Percentiles rank a stretch among this genome's conserved stretches.
These are phyloP conservation scores for Plenodomus biglobosus DNA, from an alignment of 2,329 filamentous ascomycete genomes.

Conservation along the genomic window DNA sequence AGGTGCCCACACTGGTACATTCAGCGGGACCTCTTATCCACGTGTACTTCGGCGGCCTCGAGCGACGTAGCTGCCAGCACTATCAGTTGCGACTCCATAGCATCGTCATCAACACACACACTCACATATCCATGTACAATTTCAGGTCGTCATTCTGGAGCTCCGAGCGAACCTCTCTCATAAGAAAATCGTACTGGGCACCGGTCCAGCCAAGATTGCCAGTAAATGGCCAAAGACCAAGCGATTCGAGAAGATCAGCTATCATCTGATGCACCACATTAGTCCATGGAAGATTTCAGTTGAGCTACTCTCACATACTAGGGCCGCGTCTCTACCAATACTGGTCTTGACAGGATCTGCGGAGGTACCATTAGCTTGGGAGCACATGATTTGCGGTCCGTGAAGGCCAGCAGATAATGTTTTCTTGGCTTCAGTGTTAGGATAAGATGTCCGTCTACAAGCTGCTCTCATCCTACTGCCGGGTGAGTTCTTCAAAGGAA, in stretches of 20 bases:
- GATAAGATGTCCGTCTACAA: too few relatives aligned
- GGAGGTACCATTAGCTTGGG: conserved; percentile 2
- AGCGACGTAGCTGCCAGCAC: conserved; percentile 31
- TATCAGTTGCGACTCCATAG: conserved; percentile 10
- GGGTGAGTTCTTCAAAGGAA: too few relatives aligned
- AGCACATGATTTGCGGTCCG: not conserved
- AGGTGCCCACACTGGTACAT: not conserved
- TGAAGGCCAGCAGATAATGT: not conserved
- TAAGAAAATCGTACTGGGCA: conserved; percentile 34
- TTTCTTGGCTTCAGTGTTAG: too few relatives aligned
- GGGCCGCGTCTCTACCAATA: conserved; percentile 32
- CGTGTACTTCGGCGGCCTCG: conserved; percentile 34
- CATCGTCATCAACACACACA: conserved; percentile 22
- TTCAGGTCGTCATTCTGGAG: conserved; percentile 33
- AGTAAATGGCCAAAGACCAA: conserved; percentile 43
- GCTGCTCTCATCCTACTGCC: too few relatives aligned
- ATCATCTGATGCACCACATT: conserved; percentile 21
- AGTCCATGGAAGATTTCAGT: not conserved
- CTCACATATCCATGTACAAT: conserved; percentile 44
- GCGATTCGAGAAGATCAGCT: conserved; percentile 41
- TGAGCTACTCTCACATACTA: conserved; percentile 3
- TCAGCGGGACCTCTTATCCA: conserved; percentile 5
- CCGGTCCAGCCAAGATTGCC: conserved; percentile 35
- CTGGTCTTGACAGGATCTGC: conserved; percentile 34
- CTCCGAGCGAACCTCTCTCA: conserved; percentile 32